Percentiles rank a stretch among this genome's conserved stretches.
Evolutionary conservation across 2,329 filamentous ascomycete species (phyloP).

Genomic region (Massarina eburnea): DNA sequence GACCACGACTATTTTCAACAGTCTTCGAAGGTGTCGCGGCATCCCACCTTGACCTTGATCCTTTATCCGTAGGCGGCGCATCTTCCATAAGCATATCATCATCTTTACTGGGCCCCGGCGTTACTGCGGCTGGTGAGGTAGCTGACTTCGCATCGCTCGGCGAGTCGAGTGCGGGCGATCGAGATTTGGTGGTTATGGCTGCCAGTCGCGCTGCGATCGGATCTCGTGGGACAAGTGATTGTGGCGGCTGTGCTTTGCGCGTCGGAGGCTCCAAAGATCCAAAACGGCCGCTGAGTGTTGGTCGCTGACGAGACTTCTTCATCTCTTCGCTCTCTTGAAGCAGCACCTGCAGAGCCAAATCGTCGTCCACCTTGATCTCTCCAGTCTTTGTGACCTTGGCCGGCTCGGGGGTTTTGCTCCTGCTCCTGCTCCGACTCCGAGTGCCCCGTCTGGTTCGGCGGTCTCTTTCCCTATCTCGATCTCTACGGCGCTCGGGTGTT

Average conservation of each 20-base stretch:
- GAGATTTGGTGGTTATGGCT: slow-evolving; percentile 31
- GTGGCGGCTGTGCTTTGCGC: slow-evolving; percentile 40
- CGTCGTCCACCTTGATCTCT: slow-evolving; percentile 43
- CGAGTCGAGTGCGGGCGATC: slow-evolving; percentile 25
- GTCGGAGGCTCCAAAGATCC: slow-evolving; percentile 43
- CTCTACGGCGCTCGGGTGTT: slow-evolving; percentile 30
- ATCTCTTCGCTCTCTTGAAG: slow-evolving; percentile 42
- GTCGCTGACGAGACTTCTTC: slow-evolving; percentile 40
- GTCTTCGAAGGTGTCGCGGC: slow-evolving; percentile 24
- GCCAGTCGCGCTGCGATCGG: slow-evolving; percentile 31
- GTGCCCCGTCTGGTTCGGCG: background rate
- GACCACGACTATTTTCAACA: slow-evolving; percentile 25
- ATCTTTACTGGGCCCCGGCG: slow-evolving; percentile 9
- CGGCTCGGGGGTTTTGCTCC: slow-evolving; percentile 25
- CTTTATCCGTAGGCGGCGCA: slow-evolving; percentile 18
- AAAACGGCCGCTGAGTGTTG: slow-evolving; percentile 39
- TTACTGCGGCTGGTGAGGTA: slow-evolving; percentile 18
- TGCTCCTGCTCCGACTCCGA: slow-evolving; percentile 23
- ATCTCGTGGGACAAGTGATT: slow-evolving; percentile 39
- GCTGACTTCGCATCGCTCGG: slow-evolving; percentile 24
- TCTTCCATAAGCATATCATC: slow-evolving; percentile 33
- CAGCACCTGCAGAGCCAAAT: slow-evolving; percentile 36
- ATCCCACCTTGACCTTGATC: slow-evolving; percentile 26
- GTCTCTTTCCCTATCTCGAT: slow-evolving; percentile 46
- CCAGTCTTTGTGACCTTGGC: slow-evolving; percentile 28